Conservation (phyloP, 108 stramenopile species). For the Mayamaea pseudoterrestris region DNA sequence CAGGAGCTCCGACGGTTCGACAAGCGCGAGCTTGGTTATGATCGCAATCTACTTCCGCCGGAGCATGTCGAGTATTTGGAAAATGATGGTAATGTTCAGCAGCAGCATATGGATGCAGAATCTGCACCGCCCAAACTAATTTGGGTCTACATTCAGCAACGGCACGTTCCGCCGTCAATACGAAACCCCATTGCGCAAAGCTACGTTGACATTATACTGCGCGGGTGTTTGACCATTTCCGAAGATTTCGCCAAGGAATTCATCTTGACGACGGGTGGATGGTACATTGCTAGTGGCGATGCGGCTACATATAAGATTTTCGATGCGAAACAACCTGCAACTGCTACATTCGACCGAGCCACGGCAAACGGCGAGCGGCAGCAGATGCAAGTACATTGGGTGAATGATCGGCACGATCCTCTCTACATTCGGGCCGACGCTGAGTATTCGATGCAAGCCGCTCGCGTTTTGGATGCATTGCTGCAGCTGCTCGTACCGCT, state of each 20-base stretch:
- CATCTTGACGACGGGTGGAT: conserved; percentile 40
- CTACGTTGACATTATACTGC: conserved; percentile 57
- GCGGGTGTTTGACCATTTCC: conserved; percentile 50
- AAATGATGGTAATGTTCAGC: background rate
- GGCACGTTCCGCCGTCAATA: conserved; percentile 10
- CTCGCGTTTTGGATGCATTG: conserved; percentile 10
- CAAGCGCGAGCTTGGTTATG: conserved; percentile 46
- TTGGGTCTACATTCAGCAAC: conserved; percentile 54
- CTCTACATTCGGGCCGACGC: conserved; percentile 43
- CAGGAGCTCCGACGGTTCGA: conserved; percentile 39
- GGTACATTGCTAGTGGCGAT: conserved; percentile 18
- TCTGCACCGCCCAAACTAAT: conserved; percentile 5
- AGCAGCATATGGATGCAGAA: background rate
- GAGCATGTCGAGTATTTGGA: conserved; percentile 12
- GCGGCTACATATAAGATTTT: background rate
- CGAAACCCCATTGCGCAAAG: conserved; percentile 48
- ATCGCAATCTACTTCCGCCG: conserved; percentile 28
- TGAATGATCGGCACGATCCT: conserved; percentile 48
- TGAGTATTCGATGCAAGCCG: conserved; percentile 22
- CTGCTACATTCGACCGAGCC: background rate
- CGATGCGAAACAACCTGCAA: too few species aligned
- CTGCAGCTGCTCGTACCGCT: conserved; percentile 2
- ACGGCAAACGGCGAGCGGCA: conserved; percentile 9
- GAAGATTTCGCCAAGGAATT: conserved; percentile 36
- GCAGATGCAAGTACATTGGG: conserved; percentile 15